These are phyloP conservation scores for Albugo candida DNA, from an alignment of 352 stramenopile species.

Conservation along the genomic window DNA sequence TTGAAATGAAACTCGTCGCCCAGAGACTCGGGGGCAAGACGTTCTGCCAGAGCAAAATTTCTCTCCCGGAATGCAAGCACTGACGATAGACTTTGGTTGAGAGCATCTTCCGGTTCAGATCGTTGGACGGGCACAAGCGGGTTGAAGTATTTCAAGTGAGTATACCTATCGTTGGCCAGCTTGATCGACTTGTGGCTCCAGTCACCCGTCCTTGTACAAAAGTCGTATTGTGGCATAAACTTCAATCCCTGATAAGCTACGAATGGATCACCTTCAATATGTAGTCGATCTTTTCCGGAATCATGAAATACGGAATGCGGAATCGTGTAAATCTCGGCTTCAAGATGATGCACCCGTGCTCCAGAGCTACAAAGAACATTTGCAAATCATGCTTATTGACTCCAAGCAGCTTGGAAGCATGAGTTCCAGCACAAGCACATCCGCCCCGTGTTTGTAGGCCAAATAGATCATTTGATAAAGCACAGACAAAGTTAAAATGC, in stretches of 20 bases:
- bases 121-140: slow-evolving; percentile 13
- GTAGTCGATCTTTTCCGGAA: slow-evolving; percentile 80
- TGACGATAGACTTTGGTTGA: background rate
- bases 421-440: too few relatives aligned
- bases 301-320: slow-evolving; percentile 82
- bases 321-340: slow-evolving; percentile 88
- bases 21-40: background rate
- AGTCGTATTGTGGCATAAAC: slow-evolving; percentile 88
- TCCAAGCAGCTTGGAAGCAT: slow-evolving; percentile 72
- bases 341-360: slow-evolving; percentile 81
- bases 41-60: background rate
- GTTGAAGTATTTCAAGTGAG: slow-evolving; percentile 1
- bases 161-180: slow-evolving; percentile 5
- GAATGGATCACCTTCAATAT: slow-evolving; percentile 83
- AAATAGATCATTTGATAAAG: slow-evolving; percentile 74
- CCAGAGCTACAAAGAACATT: slow-evolving; percentile 62
- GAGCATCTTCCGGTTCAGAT: background rate
- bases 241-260: slow-evolving; percentile 82
- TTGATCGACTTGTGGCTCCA: slow-evolving; percentile 56
- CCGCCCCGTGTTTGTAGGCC: too few relatives aligned
- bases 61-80: background rate
- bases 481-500: slow-evolving; percentile 96
- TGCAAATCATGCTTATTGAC: slow-evolving; percentile 48
- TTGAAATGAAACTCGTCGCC: slow-evolving; percentile 3
- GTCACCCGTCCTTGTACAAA: slow-evolving; percentile 88